phyloP scores from a whole-genome alignment of 1,139 yeast species.

The Kluyveromyces marxianus region DNA sequence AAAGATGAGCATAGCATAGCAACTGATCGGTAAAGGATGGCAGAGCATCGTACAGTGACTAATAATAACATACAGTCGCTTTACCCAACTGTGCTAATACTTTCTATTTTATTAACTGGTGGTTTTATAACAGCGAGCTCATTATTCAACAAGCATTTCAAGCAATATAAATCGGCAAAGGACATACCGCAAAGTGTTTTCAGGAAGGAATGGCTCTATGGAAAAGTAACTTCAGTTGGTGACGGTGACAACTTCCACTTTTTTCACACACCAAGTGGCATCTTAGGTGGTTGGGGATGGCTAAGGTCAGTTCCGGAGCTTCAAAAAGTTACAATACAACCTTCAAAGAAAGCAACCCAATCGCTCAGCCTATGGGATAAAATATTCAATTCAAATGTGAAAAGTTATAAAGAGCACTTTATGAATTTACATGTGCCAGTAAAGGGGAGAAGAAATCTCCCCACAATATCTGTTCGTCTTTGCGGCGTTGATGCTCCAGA shows the following conservation, averaged over 20 bases:
- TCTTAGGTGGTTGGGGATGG: constrained; percentile 91
- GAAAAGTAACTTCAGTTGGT: constrained; percentile 85
- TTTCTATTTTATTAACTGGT: constrained; percentile 29
- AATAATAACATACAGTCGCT: constrained; percentile 1
- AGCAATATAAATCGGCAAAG: constrained; percentile 34
- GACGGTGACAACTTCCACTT: constrained; percentile 95
- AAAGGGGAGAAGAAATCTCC: constrained; percentile 46
- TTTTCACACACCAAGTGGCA: constrained; percentile 91
- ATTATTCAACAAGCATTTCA: constrained; percentile 33
- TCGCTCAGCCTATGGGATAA: constrained; percentile 1
- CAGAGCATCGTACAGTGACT: background rate
- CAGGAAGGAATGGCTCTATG: constrained; percentile 48
- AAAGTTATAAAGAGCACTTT: constrained; percentile 25
- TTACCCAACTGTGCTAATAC: constrained; percentile 21
- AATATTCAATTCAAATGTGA: background rate
- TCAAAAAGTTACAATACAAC: background rate
- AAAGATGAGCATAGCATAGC: background rate
- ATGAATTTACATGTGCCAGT: constrained; percentile 31
- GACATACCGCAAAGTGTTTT: constrained; percentile 37
- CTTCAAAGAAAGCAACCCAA: background rate
- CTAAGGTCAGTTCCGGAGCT: constrained; percentile 44
- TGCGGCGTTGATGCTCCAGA: constrained; percentile 99
- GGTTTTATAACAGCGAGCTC: constrained; percentile 32
- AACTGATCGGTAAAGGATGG: background rate
- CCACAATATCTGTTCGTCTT: constrained; percentile 51